A percentile compares a stretch with the other conserved stretches of the same genome.
Conservation (phyloP, 257 asterid genomes). For the Galeopsis tetrahit region DNA sequence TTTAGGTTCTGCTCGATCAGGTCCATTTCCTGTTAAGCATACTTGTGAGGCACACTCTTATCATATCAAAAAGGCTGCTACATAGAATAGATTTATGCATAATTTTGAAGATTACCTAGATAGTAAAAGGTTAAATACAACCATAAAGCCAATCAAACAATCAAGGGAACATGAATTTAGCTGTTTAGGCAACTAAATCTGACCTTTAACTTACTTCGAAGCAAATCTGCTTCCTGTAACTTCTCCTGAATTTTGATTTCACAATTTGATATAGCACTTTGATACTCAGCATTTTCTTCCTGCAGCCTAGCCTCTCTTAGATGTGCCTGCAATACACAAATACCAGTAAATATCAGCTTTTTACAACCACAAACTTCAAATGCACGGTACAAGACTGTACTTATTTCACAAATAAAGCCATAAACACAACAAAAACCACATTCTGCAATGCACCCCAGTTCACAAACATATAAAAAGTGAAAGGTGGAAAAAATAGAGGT, state of each 20-base stretch:
- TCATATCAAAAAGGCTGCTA: slow-evolving; percentile 13
- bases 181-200: slow-evolving; percentile 35
- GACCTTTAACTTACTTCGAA: slow-evolving; percentile 78
- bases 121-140: slow-evolving; percentile 7
- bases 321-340: slow-evolving; percentile 55
- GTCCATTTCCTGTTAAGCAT: slow-evolving; percentile 62
- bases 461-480: background rate
- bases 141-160: background rate
- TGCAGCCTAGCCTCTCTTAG: slow-evolving; percentile 70
- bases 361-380: slow-evolving; percentile 7
- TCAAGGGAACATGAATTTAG: slow-evolving; percentile 11
- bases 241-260: slow-evolving; percentile 75
- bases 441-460: background rate
- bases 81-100: background rate
- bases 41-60: slow-evolving; percentile 12
- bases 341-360: slow-evolving; percentile 16
- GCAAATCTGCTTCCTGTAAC: slow-evolving; percentile 70
- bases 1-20: slow-evolving; percentile 59
- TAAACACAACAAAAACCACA: slow-evolving; percentile 8
- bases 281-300: slow-evolving; percentile 87
- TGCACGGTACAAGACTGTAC: background rate
- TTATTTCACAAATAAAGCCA: slow-evolving; percentile 7
- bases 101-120: slow-evolving; percentile 5
- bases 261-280: slow-evolving; percentile 63
- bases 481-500: background rate